A percentile compares a stretch with the other conserved stretches of the same genome.
Evolutionary conservation across 83 land plant species (phyloP).

Genomic region (Isoetes engelmannii): DNA sequence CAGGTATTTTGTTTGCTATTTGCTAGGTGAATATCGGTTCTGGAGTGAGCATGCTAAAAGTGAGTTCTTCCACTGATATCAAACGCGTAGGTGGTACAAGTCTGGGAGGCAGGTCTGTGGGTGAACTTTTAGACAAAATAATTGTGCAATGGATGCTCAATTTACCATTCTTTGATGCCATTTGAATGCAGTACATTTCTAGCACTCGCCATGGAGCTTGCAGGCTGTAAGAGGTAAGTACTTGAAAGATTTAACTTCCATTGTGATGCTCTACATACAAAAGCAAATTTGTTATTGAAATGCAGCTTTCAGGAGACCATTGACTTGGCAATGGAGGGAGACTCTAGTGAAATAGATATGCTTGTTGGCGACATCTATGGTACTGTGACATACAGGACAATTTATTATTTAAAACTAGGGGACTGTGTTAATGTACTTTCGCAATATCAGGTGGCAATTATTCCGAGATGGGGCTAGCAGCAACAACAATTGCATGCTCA

Average conservation of each 20-base stretch:
- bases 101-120: background rate
- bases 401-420: background rate
- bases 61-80: constrained; percentile 1
- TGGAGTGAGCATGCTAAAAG: background rate
- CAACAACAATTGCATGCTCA: constrained; percentile 42
- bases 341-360: constrained; percentile 41
- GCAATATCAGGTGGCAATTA: constrained; percentile 33
- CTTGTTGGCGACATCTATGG: constrained; percentile 48
- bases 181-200: background rate
- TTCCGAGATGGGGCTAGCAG: constrained; percentile 38
- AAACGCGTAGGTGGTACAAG: constrained; percentile 5
- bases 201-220: background rate
- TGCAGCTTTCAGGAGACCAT: constrained; percentile 40
- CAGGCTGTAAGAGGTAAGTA: background rate
- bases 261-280: background rate
- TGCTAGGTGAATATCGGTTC: background rate
- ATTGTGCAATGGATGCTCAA: background rate
- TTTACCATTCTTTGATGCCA: background rate
- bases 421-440: background rate
- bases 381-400: constrained; percentile 1
- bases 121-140: too few species aligned
- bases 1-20: background rate
- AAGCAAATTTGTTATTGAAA: background rate
- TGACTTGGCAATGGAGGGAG: constrained; percentile 32
- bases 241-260: background rate